Evolutionary conservation across 352 stramenopile species (phyloP), one percentile per base, ranked within the genome.

Genomic region (Globisporangium splendens): DNA sequence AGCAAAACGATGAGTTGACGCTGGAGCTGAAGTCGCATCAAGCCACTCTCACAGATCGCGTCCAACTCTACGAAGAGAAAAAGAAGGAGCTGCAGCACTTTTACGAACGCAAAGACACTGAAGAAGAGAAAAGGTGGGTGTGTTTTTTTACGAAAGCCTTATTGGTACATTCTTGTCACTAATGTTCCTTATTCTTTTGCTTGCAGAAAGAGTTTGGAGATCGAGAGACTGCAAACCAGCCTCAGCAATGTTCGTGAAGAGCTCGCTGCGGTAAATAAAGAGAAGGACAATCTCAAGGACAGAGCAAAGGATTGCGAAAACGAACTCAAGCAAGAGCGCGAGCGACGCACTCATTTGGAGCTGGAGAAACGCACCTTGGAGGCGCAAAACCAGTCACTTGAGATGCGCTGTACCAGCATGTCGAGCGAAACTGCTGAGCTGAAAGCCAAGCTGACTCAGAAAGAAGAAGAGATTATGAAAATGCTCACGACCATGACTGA

Each of bases 401-500:
- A 89, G 51, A 60, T 63, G 41, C 76, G 75, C 24, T 55, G 86
- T 17, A 63, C 57, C 28, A 69, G 56, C 24, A 58, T 54, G 4
- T 51, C 47, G 5, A 75, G 54, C 22, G 81, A 90, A 31, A 56
- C 79, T 12, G 44, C 47, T 14, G 75, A 86, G 41, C 46, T 88
- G 17, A 88, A 88, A 48, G 68, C 69, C 3, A 89, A 83, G 55
- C 59, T 91, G 10, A 78, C 74, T 46, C 72, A 80, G 18, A 90
- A 89, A 51, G 79, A 93, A 18, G 68, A 80, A 53, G 83, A 93
- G 49, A 70, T 87, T 0, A 84, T 77, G 1, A 78, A 78, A 35
- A 65, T 89, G 15, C 70, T 91, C 14, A 79, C 73, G 31, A 91
- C 69, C 57, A 66, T 91, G 61, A 87, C 78, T 15, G 77, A 93